phyloP scores from a whole-genome alignment of 2,329 filamentous ascomycete species.

The Fusarium sp. region DNA sequence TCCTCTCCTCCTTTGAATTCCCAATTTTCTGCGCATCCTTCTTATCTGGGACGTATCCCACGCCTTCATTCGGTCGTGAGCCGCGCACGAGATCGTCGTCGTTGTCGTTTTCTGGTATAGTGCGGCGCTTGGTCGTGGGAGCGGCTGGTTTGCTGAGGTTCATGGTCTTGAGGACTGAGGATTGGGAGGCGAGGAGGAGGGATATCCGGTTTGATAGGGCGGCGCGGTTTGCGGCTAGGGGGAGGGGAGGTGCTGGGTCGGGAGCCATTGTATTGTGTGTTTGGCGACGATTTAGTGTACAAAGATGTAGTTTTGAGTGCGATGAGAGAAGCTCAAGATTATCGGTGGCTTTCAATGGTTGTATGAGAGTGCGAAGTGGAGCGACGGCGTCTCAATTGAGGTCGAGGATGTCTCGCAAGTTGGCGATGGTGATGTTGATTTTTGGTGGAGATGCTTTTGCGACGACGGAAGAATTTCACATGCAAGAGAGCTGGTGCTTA shows the following conservation, averaged over 20 bases:
- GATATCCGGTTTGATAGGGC: slow-evolving; percentile 57
- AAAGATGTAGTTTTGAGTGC: not conserved
- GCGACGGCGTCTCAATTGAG: not conserved
- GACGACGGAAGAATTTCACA: slow-evolving; percentile 41
- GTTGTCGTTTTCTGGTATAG: slow-evolving; percentile 31
- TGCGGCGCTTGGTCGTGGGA: slow-evolving; percentile 2
- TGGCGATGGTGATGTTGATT: slow-evolving; percentile 26
- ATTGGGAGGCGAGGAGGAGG: slow-evolving; percentile 52
- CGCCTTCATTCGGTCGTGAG: slow-evolving; percentile 52
- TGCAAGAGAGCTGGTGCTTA: slow-evolving; percentile 30
- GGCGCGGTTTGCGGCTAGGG: slow-evolving; percentile 53
- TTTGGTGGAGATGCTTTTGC: slow-evolving; percentile 26
- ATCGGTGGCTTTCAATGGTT: too few relatives aligned
- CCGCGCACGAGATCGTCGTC: slow-evolving; percentile 43
- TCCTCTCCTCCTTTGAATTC: slow-evolving; percentile 43
- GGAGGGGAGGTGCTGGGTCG: slow-evolving; percentile 44
- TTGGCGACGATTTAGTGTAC: not conserved
- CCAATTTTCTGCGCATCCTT: slow-evolving; percentile 39
- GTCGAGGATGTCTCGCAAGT: not conserved
- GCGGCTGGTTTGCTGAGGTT: slow-evolving; percentile 36
- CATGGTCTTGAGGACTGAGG: slow-evolving; percentile 49
- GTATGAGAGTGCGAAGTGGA: too few relatives aligned
- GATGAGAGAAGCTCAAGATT: not conserved
- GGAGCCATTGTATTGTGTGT: slow-evolving; percentile 33
- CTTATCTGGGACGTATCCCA: slow-evolving; percentile 53